Base-by-base conservation (phyloP, 2,329 filamentous ascomycete species). In the Venturiaceae sp. region DNA sequence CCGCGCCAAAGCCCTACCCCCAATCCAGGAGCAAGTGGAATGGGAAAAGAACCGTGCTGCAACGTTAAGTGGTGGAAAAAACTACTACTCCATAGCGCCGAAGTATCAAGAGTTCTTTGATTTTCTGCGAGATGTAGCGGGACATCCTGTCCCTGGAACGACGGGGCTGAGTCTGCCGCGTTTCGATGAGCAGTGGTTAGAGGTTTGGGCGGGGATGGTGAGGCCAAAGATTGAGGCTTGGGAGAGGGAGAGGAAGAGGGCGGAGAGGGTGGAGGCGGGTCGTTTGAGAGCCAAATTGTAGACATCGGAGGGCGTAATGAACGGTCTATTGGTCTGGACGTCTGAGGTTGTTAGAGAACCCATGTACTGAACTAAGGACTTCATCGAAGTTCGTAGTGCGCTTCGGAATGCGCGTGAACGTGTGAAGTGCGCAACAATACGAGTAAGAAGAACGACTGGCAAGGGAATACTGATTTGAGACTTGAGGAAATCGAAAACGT, bases 41-140 rank as follows among this genome's bases (percentile, higher is more conserved):
- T 87, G 84, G 84, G 84, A 87, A 63, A 64, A 66, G 2, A 77
- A 83, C 2, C 72, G 83, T 0, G 77, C 86, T 9, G 69, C 69
- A 21, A 65, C 67, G 9, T 78, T 75, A 46, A 83, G 83, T 0
- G 83, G 86, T 61, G 81, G 83, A 0, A 69, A 76, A 0, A 74
- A 72, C 2, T 87, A 87, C 62, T 75, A 77, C 0, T 71, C 82
- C 1, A 68, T 87, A 8, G 80, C 78, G 59, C 83, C 84, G 0
- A 77, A 86, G 30, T 86, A 86, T 65, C 79, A 84, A 62, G 77
- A 81, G 14, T 87, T 87, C 64, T 87, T 87, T 63, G 82, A 87
- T 66, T 72, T 71, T 1, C 60, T 84, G n/a, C 73, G 82, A 30
- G 62, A 60, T n/a, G 62, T 84, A 21, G 78, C 80, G 1, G 80